These are phyloP conservation scores for Cercospora sp. DNA, from an alignment of 2,329 filamentous ascomycete genomes.

Conservation along the genomic window DNA sequence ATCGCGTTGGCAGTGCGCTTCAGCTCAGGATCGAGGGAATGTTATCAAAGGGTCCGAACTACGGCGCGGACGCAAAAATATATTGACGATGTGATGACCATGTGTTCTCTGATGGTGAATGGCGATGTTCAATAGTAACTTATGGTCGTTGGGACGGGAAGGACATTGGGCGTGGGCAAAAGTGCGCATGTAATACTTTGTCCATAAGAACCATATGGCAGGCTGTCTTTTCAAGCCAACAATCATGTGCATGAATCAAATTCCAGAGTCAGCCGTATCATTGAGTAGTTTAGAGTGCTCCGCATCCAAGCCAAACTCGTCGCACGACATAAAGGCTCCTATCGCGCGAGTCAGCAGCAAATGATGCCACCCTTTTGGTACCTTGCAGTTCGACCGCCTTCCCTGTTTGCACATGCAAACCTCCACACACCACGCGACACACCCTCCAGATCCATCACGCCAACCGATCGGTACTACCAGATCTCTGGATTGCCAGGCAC, in stretches of 20 bases:
- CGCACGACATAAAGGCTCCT: background rate
- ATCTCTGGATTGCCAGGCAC: conserved; percentile 1
- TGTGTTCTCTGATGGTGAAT: background rate
- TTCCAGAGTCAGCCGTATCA: background rate
- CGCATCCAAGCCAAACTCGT: background rate
- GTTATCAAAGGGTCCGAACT: background rate
- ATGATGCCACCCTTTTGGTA: background rate
- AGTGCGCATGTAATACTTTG: conserved; percentile 6
- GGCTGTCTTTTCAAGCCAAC: conserved; percentile 8
- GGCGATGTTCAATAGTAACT: background rate
- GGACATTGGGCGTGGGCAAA: conserved; percentile 1
- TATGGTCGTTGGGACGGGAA: background rate
- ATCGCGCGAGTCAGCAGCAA: conserved; percentile 6
- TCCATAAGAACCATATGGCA: conserved; percentile 1
- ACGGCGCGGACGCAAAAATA: background rate
- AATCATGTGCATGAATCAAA: background rate
- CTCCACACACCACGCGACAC: background rate
- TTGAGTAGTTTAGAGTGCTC: background rate
- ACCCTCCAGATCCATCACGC: background rate
- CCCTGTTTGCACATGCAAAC: background rate
- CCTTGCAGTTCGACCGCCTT: background rate
- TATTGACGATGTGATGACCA: background rate
- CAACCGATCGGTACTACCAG: conserved; percentile 1
- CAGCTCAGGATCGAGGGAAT: background rate
- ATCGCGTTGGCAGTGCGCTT: conserved; percentile 2